phyloP scores from a whole-genome alignment of 495 filamentous ascomycete genomes.

The Neurospora sp. region DNA sequence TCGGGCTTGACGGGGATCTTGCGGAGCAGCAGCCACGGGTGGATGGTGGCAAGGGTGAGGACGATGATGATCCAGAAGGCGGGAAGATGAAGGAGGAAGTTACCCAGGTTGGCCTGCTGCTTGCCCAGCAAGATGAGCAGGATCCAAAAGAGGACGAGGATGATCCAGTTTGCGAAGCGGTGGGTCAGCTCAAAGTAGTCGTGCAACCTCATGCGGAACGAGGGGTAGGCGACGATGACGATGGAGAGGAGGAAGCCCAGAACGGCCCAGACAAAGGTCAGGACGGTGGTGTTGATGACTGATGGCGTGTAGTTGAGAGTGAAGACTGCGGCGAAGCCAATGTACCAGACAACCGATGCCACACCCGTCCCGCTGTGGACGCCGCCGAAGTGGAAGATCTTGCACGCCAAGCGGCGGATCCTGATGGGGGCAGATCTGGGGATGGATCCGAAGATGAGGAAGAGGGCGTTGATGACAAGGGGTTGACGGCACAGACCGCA shows the following conservation, averaged over 20 bases:
- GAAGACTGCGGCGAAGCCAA: constrained; percentile 34
- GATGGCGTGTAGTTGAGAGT: constrained; percentile 32
- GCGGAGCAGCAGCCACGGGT: constrained; percentile 59
- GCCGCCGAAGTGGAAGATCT: constrained; percentile 69
- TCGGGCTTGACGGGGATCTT: constrained; percentile 51
- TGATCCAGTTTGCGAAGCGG: constrained; percentile 54
- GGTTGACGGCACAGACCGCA: constrained; percentile 58
- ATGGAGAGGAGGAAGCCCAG: constrained; percentile 30
- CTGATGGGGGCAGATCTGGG: constrained; percentile 53
- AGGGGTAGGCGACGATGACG: constrained; percentile 38
- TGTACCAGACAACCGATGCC: constrained; percentile 60
- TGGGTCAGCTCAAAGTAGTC: constrained; percentile 57
- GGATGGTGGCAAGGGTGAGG: constrained; percentile 47
- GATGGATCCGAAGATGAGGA: constrained; percentile 41
- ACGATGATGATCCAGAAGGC: constrained; percentile 59
- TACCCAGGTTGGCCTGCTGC: constrained; percentile 21
- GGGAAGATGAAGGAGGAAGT: constrained; percentile 43
- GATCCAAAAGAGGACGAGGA: constrained; percentile 50
- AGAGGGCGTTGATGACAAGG: constrained; percentile 62
- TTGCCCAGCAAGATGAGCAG: constrained; percentile 46
- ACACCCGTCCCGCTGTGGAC: constrained; percentile 64
- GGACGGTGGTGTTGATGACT: constrained; percentile 9
- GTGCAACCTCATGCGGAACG: constrained; percentile 43
- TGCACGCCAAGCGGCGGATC: constrained; percentile 54
- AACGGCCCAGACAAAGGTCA: constrained; percentile 29